Evolutionary conservation across 2,329 filamentous ascomycete genomes (phyloP).

Genomic region (Diaporthe vexans): DNA sequence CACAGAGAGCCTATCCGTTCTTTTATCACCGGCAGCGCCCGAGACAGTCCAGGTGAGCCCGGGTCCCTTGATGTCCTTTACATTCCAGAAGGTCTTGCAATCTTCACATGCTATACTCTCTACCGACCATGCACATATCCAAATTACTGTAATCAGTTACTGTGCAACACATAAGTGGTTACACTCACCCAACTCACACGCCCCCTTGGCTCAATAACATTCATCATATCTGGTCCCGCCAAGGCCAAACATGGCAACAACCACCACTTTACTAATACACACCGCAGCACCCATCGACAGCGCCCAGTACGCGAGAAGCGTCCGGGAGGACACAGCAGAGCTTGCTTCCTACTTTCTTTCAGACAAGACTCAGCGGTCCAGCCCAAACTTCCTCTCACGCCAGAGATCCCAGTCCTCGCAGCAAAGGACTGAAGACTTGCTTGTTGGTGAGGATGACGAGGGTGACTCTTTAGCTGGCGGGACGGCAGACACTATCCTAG

Average conservation of each 20-base stretch:
- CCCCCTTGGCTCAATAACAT: neutral
- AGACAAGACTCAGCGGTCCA: slow-evolving; percentile 64
- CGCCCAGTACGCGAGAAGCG: slow-evolving; percentile 80
- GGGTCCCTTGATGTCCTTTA: slow-evolving; percentile 32
- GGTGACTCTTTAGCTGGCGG: slow-evolving; percentile 48
- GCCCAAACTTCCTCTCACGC: slow-evolving; percentile 61
- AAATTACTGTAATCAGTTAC: neutral
- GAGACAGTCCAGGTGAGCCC: slow-evolving; percentile 67
- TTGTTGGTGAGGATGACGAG: slow-evolving; percentile 44
- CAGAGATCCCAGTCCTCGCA: slow-evolving; percentile 54
- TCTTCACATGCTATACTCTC: slow-evolving; percentile 7
- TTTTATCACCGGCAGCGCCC: slow-evolving; percentile 76
- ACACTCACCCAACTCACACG: neutral
- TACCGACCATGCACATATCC: slow-evolving; percentile 7
- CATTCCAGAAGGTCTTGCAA: slow-evolving; percentile 20
- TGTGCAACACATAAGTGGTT: slow-evolving; percentile 12
- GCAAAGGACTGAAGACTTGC: slow-evolving; percentile 34
- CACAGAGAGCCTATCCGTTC: slow-evolving; percentile 79
- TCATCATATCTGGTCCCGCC: neutral
- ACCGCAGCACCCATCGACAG: slow-evolving; percentile 71
- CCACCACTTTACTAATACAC: slow-evolving; percentile 39
- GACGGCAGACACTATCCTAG: slow-evolving; percentile 68
- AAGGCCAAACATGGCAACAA: slow-evolving; percentile 3
- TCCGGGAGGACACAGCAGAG: slow-evolving; percentile 90
- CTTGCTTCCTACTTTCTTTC: slow-evolving; percentile 86